Base-by-base conservation (phyloP, 495 filamentous ascomycete species). In the Aspergillus sclerotiicarbonarius region DNA sequence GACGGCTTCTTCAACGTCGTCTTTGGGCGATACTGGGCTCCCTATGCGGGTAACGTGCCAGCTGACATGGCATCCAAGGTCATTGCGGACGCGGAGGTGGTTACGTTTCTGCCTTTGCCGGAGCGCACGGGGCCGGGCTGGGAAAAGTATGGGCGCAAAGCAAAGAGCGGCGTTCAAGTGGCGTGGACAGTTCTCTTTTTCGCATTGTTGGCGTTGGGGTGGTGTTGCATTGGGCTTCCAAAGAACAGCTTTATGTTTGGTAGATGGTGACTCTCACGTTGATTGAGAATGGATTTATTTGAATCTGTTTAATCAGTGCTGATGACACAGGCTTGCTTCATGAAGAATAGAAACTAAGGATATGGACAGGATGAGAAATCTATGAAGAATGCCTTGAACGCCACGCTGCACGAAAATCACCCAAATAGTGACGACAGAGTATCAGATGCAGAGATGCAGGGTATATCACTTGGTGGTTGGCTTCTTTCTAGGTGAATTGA, bases 401-500 rank as follows among this genome's bases (percentile, higher is more conserved):
- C 47, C 47, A 50, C 47, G 47, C 47, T 50, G 47, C 12, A 32
- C 31, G n/a, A 31, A 45, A 31, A 31, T 25, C 1, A 21, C 10
- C 8, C 35, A 54, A 33, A 19, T 31, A 44, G 47, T 12, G 31
- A 25, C 20, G 32, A 9, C 0, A 51, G 19, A 10, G 30, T 50
- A 46, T 19, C 47, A 41, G 16, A 31, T 21, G 30, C 8, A 32
- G 16, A 46, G 43, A 53, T 41, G 29, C 54, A 76, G 48, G n/a
- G n/a, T n/a, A n/a, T n/a, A 63, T 62, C 52, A 60, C 33, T 61
- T 46, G 4, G 33, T 10, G n/a, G 50, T 54, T 13, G 69, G 49
- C 20, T 70, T 72, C 18, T 60, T 65, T 25, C 61, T 67, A 3
- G 74, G 72, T 1, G 71, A 68, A 46, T 76, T 80, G 7, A 80